Base-by-base conservation (phyloP, 164 flowering plant genomes). In the Tinospora cordifolia region DNA sequence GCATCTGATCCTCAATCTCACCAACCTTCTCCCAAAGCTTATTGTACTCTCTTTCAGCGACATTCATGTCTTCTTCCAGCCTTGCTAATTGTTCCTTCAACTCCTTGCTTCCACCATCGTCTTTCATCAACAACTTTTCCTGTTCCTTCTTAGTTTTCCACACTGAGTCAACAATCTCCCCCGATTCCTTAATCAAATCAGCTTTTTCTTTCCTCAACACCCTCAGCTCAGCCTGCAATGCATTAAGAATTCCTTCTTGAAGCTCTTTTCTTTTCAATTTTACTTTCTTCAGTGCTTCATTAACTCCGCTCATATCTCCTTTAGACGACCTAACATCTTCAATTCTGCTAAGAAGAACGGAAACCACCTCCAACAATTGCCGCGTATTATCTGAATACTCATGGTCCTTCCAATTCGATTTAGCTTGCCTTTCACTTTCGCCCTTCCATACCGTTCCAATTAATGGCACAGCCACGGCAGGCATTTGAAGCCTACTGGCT, bases 201-300 rank as follows among this genome's bases (percentile, higher is more conserved):
- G 60, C 73, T 62, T 79, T 84, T 78, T 88, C 82, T 6, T 39
- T 70, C 72, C 46, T 81, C 85, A 86, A 44, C 68, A 65, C 79
- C 63, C 74, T 79, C 76, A 83, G 15, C 62, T 88, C 90, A 7
- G 67, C 76, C 68, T 83, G 71, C 68, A 91, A 65, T 5, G 60
- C 81, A 63, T 65, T 51, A 83, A 87, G 68, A 26, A 93, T 81
- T 69, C 84, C 84, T 3, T 73, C 80, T 63, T 87, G 83, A 75
- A 91, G 73, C 62, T 76, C 79, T 68, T 69, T 74, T 66, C 76
- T 86, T 67, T 71, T 83, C 76, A 36, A 57, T 44, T 79, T 88
- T 30, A 93, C 91, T 51, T 77, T 84, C 75, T 82, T 75, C 74
- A 89, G 74, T 2, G 81, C 87, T 62, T 54, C 74, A 75, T 81